Evolutionary conservation across 768 basidiomycete genomes (phyloP).

Genomic region (Suillus occidentalis): DNA sequence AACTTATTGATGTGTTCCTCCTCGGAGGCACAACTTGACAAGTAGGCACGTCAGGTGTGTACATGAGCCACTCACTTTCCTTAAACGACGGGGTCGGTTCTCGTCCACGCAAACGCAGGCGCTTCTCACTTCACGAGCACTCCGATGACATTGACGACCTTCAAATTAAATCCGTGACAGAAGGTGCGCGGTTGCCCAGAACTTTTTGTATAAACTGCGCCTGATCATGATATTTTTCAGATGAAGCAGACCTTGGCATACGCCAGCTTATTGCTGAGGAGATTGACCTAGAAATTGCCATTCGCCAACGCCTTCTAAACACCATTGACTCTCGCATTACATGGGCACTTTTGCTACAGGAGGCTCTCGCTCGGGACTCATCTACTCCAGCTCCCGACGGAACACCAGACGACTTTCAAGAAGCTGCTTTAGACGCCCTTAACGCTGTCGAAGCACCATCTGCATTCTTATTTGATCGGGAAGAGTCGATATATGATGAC

Average conservation of each 20-base stretch:
- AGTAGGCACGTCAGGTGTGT: constrained; percentile 18
- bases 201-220: background rate
- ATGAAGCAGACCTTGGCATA: constrained; percentile 17
- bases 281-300: constrained; percentile 42
- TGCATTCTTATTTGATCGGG: constrained; percentile 37
- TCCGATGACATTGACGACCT: constrained; percentile 12
- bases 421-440: constrained; percentile 44
- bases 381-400: constrained; percentile 15
- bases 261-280: constrained; percentile 34
- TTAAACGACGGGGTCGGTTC: constrained; percentile 14
- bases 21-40: background rate
- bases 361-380: constrained; percentile 28
- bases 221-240: constrained; percentile 1
- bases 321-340: constrained; percentile 45
- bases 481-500: constrained; percentile 12
- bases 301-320: constrained; percentile 41
- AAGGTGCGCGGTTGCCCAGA: constrained; percentile 18
- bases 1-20: background rate
- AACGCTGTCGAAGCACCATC: constrained; percentile 41
- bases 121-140: constrained; percentile 8
- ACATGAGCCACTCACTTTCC: constrained; percentile 24
- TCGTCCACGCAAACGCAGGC: constrained; percentile 15
- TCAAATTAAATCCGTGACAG: constrained; percentile 12
- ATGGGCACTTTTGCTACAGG: constrained; percentile 45
- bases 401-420: constrained; percentile 32